Conservation (phyloP, 2,329 filamentous ascomycete species). For the Scortechinia acanthostroma region DNA sequence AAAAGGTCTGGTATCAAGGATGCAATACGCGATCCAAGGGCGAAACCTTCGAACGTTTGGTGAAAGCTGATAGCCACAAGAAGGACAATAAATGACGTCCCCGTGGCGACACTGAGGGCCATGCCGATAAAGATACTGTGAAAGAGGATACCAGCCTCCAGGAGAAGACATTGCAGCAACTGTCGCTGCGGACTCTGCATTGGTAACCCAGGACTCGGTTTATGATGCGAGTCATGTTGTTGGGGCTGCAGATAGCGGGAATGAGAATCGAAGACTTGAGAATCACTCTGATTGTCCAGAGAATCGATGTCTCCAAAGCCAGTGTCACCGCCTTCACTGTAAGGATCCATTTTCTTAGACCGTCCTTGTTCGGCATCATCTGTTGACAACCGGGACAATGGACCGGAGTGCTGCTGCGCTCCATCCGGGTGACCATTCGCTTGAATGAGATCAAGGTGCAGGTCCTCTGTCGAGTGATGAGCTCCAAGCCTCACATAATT, state of each 20-base stretch:
- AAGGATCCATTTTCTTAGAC: neutral
- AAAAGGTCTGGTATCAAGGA: slow-evolving; percentile 59
- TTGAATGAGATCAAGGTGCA: neutral
- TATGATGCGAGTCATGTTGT: slow-evolving; percentile 15
- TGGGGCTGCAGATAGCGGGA: slow-evolving; percentile 7
- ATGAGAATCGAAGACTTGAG: no score
- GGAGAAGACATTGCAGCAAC: slow-evolving; percentile 70
- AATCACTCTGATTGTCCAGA: neutral
- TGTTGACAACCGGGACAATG: neutral
- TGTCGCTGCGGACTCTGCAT: slow-evolving; percentile 55
- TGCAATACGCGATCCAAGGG: slow-evolving; percentile 77
- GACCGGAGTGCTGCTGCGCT: neutral
- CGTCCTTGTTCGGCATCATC: neutral
- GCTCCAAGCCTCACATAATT: slow-evolving; percentile 5
- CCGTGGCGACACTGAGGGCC: slow-evolving; percentile 75
- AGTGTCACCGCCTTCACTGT: neutral
- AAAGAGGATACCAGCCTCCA: slow-evolving; percentile 79
- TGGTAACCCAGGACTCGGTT: slow-evolving; percentile 15
- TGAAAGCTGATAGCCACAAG: slow-evolving; percentile 77
- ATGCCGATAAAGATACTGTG: slow-evolving; percentile 83
- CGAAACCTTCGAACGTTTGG: slow-evolving; percentile 82
- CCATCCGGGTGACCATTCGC: neutral
- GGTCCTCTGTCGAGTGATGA: neutral
- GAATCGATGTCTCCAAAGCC: neutral
- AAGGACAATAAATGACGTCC: slow-evolving; percentile 73